A percentile compares a stretch with the other conserved stretches of the same genome.
These are phyloP conservation scores for Pseudogymnoascus sp. DNA, from an alignment of 2,329 filamentous ascomycete species.

Conservation along the genomic window DNA sequence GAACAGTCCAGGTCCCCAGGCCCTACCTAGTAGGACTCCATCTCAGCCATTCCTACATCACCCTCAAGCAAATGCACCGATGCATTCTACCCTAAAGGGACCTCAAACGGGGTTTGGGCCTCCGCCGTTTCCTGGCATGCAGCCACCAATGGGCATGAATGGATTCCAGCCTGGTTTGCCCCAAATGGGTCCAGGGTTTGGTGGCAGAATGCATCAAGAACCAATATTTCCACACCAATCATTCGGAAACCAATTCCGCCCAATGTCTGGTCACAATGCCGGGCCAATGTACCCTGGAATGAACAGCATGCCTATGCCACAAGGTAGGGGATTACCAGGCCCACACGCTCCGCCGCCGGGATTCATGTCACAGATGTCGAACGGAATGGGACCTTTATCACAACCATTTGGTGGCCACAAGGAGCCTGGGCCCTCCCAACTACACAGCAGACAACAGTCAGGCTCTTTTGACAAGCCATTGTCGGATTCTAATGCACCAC, in stretches of 20 bases:
- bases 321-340: conserved; percentile 33
- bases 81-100: conserved; percentile 48
- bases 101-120: conserved; percentile 41
- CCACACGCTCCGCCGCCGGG: conserved; percentile 43
- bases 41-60: conserved; percentile 44
- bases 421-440: conserved; percentile 36
- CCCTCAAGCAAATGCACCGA: conserved; percentile 57
- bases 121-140: conserved; percentile 38
- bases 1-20: conserved; percentile 55
- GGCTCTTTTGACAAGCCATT: conserved; percentile 52
- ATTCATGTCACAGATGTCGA: conserved; percentile 35
- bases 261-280: conserved; percentile 41
- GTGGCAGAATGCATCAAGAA: conserved; percentile 34
- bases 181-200: conserved; percentile 36
- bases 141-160: conserved; percentile 47
- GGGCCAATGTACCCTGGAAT: conserved; percentile 51
- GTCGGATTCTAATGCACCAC: conserved; percentile 31
- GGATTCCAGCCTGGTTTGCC: conserved; percentile 39
- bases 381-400: conserved; percentile 29
- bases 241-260: conserved; percentile 45
- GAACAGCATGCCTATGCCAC: conserved; percentile 49
- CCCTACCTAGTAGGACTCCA: conserved; percentile 50
- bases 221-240: conserved; percentile 47
- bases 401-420: conserved; percentile 31
- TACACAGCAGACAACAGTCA: conserved; percentile 71